Percentiles rank a stretch among this genome's conserved stretches.
Evolutionary conservation across 2,329 filamentous ascomycete species (phyloP).

Genomic region (Colletotrichum cereale): DNA sequence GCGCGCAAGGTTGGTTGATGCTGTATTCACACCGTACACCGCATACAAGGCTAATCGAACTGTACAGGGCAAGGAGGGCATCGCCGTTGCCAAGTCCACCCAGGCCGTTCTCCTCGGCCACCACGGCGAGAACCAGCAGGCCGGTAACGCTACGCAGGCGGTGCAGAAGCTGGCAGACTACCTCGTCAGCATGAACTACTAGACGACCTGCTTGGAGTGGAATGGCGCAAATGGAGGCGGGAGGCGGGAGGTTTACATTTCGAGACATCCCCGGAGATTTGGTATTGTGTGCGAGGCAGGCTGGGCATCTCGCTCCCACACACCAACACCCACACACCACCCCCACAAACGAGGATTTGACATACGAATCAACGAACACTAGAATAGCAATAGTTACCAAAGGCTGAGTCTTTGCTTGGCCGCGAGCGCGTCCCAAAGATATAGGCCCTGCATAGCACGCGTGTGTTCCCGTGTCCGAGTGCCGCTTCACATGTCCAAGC

Average conservation of each 20-base stretch:
- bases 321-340: not conserved
- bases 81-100: constrained; percentile 87
- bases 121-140: constrained; percentile 80
- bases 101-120: constrained; percentile 91
- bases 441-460: constrained; percentile 7
- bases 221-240: constrained; percentile 22
- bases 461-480: not conserved
- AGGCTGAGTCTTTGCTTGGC: constrained; percentile 37
- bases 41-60: constrained; percentile 15
- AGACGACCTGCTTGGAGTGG: constrained; percentile 48
- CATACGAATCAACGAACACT: constrained; percentile 41
- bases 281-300: constrained; percentile 36
- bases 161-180: constrained; percentile 91
- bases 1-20: constrained; percentile 80
- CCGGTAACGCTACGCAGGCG: constrained; percentile 80
- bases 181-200: constrained; percentile 84
- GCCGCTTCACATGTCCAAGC: not conserved
- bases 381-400: constrained; percentile 40
- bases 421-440: constrained; percentile 18
- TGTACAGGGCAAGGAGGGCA: constrained; percentile 77
- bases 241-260: constrained; percentile 11
- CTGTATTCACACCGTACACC: constrained; percentile 26
- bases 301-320: constrained; percentile 39
- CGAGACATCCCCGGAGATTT: constrained; percentile 16
- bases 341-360: constrained; percentile 33